A percentile compares a stretch with the other conserved stretches of the same genome.
Evolutionary conservation across 148 eudicot species (phyloP).

Genomic region (Pharnaceum exiguum): DNA sequence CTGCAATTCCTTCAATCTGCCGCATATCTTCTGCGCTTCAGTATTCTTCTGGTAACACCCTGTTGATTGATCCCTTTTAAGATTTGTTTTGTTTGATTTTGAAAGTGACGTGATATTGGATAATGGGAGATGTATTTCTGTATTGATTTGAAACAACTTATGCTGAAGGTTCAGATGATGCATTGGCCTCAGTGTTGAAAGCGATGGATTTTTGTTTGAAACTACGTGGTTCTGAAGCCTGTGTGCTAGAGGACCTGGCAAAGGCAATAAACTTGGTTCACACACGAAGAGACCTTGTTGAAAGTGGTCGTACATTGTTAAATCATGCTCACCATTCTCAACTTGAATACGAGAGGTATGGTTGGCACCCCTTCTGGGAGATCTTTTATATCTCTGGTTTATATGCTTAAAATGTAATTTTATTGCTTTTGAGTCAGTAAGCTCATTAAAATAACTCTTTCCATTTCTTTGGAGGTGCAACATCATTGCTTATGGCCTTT

Average conservation of each 20-base stretch:
- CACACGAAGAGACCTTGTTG: constrained; percentile 82
- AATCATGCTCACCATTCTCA: constrained; percentile 81
- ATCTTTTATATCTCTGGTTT: background rate
- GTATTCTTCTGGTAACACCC: constrained; percentile 74
- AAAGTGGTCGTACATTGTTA: constrained; percentile 90
- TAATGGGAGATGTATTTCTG: background rate
- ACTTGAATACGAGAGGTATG: constrained; percentile 88
- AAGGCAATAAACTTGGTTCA: constrained; percentile 94
- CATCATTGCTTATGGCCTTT: no score
- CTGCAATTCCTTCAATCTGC: constrained; percentile 95
- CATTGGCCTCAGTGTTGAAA: constrained; percentile 84
- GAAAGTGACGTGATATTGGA: no score
- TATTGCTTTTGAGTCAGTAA: no score
- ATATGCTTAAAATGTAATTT: no score
- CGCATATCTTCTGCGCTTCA: constrained; percentile 96
- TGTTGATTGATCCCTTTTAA: background rate
- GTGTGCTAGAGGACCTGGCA: constrained; percentile 86
- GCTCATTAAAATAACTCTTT: no score
- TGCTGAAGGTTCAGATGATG: constrained; percentile 76
- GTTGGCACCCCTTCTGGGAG: background rate
- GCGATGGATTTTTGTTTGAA: constrained; percentile 84
- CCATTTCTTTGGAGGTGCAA: no score
- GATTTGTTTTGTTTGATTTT: background rate
- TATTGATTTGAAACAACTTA: background rate
- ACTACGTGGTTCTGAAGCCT: constrained; percentile 91